phyloP scores from a whole-genome alignment of 257 asterid species.

The Parsonsia alboflavescens region DNA sequence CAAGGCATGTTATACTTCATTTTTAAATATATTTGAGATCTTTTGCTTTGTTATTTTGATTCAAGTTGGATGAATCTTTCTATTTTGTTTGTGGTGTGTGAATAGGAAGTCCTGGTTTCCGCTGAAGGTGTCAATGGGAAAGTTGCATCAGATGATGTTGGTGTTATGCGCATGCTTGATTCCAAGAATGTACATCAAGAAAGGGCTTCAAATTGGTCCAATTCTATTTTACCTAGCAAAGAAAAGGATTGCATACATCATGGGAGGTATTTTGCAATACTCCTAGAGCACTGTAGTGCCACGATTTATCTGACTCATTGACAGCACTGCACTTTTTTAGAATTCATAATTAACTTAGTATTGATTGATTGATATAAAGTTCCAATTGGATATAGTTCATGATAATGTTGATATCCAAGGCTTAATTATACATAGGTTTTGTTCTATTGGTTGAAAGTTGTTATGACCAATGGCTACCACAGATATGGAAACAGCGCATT shows the following conservation, averaged over 20 bases:
- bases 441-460: background rate
- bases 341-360: background rate
- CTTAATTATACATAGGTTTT: background rate
- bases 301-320: background rate
- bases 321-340: background rate
- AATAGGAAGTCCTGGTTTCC: constrained; percentile 54
- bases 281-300: background rate
- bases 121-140: constrained; percentile 47
- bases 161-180: constrained; percentile 24
- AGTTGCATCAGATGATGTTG: constrained; percentile 31
- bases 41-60: constrained; percentile 4
- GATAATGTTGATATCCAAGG: background rate
- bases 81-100: constrained; percentile 14
- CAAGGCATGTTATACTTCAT: constrained; percentile 42
- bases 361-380: background rate
- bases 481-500: background rate
- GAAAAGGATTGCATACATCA: constrained; percentile 24
- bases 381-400: background rate
- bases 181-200: constrained; percentile 23
- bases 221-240: constrained; percentile 22
- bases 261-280: constrained; percentile 30
- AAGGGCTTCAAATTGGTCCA: constrained; percentile 28
- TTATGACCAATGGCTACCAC: background rate
- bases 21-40: background rate
- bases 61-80: constrained; percentile 5